phyloP scores from a whole-genome alignment of 352 stramenopile genomes.

The Elongisporangium prolatum region DNA sequence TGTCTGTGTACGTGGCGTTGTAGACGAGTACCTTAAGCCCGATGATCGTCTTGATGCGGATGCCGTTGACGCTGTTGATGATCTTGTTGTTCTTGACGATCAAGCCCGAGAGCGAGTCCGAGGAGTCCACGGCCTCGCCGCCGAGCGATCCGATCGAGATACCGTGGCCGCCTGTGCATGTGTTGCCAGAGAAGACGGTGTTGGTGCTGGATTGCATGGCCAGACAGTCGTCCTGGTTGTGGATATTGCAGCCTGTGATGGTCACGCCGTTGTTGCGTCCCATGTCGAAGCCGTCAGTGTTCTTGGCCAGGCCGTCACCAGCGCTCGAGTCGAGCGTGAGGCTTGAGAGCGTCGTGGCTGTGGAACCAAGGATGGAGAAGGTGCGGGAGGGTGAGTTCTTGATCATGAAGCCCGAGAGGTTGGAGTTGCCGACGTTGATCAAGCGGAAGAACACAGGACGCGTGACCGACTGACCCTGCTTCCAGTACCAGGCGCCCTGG shows the following conservation, averaged over 20 bases:
- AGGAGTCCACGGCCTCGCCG: constrained; percentile 7
- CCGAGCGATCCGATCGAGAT: constrained; percentile 29
- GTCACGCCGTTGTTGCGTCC: no score
- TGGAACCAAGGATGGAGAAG: no score
- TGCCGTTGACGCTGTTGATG: constrained; percentile 22
- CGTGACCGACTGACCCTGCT: constrained; percentile 17
- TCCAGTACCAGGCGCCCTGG: constrained; percentile 33
- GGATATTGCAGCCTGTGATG: constrained; percentile 12
- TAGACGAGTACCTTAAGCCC: constrained; percentile 18
- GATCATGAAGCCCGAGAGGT: constrained; percentile 15
- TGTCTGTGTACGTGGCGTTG: constrained; percentile 16
- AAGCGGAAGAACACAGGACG: constrained; percentile 32
- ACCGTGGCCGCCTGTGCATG: constrained; percentile 14
- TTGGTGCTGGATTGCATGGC: constrained; percentile 10
- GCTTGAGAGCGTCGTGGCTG: no score
- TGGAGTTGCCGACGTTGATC: constrained; percentile 3
- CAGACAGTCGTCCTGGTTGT: constrained; percentile 26
- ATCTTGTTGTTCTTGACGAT: constrained; percentile 21
- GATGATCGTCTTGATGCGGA: constrained; percentile 32
- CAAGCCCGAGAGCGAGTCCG: constrained; percentile 17
- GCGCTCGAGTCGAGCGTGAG: no score
- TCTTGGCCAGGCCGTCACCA: no score
- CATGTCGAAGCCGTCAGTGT: no score
- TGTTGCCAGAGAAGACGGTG: constrained; percentile 13
- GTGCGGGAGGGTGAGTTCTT: constrained; percentile 13